A percentile compares a stretch with the other conserved stretches of the same genome.
Conservation (phyloP, 2,329 filamentous ascomycete genomes). For the Boeremia lycopersici region DNA sequence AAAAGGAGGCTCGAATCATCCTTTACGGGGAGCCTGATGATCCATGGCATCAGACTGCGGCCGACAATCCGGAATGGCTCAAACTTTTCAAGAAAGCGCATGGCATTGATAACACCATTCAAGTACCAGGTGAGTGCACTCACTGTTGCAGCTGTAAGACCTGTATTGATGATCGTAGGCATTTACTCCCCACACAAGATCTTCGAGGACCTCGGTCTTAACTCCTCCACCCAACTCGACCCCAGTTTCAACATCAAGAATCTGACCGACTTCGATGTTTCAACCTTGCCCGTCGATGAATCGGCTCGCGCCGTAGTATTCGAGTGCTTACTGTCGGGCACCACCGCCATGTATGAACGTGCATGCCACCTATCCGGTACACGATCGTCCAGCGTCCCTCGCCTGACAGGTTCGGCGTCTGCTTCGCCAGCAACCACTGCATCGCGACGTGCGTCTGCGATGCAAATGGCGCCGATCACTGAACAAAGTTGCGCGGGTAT, state of each 20-base stretch:
- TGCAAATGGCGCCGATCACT: conserved; percentile 24
- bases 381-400: conserved; percentile 24
- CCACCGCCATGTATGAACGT: conserved; percentile 19
- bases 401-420: conserved; percentile 23
- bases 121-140: conserved; percentile 16
- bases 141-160: background rate
- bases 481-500: conserved; percentile 25
- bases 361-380: conserved; percentile 20
- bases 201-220: conserved; percentile 44
- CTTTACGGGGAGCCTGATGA: conserved; percentile 56
- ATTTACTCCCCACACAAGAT: conserved; percentile 32
- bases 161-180: conserved; percentile 5
- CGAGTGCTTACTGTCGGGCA: conserved; percentile 38
- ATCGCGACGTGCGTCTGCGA: conserved; percentile 19
- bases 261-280: conserved; percentile 20
- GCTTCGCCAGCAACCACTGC: conserved; percentile 24
- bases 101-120: conserved; percentile 39
- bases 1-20: conserved; percentile 54
- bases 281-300: conserved; percentile 16
- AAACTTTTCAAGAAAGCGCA: conserved; percentile 58
- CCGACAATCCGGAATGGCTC: conserved; percentile 54
- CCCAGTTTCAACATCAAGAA: conserved; percentile 38
- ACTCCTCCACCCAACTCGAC: conserved; percentile 29
- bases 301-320: conserved; percentile 24
- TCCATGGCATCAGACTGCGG: conserved; percentile 53